Evolutionary conservation across 2,329 filamentous ascomycete species (phyloP), one percentile per base, ranked within the genome.

Genomic region (Aspergillus texensis): DNA sequence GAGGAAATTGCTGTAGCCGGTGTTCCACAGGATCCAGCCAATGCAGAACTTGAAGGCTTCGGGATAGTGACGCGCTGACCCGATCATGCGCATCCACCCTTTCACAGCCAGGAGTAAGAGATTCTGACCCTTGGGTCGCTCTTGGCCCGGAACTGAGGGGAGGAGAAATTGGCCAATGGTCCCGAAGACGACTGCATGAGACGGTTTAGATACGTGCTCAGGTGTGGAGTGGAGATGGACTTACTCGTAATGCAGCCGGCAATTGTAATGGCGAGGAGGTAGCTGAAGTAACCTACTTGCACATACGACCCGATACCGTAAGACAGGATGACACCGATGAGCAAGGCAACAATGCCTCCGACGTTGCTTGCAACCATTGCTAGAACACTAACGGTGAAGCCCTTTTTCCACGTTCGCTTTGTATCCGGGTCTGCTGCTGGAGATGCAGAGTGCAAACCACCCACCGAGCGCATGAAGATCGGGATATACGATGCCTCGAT

Each of bases 11-110:
- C 57, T 65, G 39, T 69, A 69, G 60, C 66, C 66, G 0, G 67
- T 69, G 54, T 69, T 69, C 67, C 67, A 69, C 14, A 69, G 62
- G n/a, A 69, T 61, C 67, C 67, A 69, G 45, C 67, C 67, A 28
- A 69, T 62, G 55, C 67, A 69, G 14, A 69, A 61, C 21, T 69
- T 69, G 54, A 69, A 68, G 3, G 67, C 66, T 61, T 69, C 66
- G 6, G 67, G 62, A 32, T 69, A 69, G 5, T 61, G 61, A 1
- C 59, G 62, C 4, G 62, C 61, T 9, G 60, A 63, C n/a, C 48
- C 57, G 10, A 69, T 52, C 16, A 68, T 55, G 26, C 60, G 59
- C 19, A 68, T n/a, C 67, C 64, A 65, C 9, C 58, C 58, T 54
- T 62, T 63, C 4, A 65, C 54, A 4, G 62, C 52, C 6, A 64